Evolutionary conservation across 192 early-diverging fungal species (phyloP).

Genomic region (Lobosporangium transversale): DNA sequence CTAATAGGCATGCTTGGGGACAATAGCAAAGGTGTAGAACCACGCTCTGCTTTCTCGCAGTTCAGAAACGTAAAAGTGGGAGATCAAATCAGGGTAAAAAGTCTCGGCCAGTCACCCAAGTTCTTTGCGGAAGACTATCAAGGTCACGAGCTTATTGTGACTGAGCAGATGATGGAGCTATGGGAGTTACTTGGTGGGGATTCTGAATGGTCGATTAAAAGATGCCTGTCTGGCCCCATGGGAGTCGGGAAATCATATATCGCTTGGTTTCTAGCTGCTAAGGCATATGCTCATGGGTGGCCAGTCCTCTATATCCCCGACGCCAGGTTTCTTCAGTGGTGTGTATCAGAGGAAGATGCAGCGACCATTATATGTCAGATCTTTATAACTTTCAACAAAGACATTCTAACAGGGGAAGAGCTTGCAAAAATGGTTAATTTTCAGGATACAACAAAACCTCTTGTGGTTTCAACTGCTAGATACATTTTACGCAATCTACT

Average conservation of each 20-base stretch:
- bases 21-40: no score
- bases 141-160: neutral
- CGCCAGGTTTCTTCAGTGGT: neutral
- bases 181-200: neutral
- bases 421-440: neutral
- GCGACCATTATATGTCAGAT: neutral
- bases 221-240: no score
- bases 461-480: neutral
- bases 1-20: no score
- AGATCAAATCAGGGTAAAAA: no score
- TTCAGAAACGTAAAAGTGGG: no score
- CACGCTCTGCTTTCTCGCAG: no score
- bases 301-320: neutral
- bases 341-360: neutral
- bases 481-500: neutral
- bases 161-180: neutral
- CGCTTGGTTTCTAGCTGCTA: no score
- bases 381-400: neutral
- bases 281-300: neutral
- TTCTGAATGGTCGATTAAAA: neutral
- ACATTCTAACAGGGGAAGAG: neutral
- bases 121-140: neutral
- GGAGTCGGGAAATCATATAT: no score
- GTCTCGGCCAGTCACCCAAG: no score
- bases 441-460: conserved; percentile 1